These are phyloP conservation scores for Colletotrichum spaethianum DNA, from an alignment of 2,329 filamentous ascomycete genomes.

Conservation along the genomic window DNA sequence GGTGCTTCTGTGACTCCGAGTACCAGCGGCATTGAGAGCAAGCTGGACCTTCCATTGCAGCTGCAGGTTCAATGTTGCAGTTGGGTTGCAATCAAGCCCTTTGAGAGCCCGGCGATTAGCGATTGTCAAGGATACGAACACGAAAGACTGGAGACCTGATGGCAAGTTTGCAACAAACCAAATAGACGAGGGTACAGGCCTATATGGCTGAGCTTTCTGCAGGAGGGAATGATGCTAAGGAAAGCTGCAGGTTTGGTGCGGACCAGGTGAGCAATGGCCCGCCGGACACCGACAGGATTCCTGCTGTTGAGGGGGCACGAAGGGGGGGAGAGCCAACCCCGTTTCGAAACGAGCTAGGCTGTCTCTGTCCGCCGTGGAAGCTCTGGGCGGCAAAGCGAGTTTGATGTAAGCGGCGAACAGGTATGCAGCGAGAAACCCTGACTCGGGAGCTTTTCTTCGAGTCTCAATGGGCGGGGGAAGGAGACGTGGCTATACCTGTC, in stretches of 20 bases:
- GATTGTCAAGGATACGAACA: constrained; percentile 35
- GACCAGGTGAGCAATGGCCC: not conserved
- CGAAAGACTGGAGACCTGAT: constrained; percentile 22
- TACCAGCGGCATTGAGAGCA: not conserved
- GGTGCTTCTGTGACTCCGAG: not conserved
- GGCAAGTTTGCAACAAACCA: not conserved
- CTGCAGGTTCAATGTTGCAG: constrained; percentile 16
- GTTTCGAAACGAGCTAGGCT: constrained; percentile 36
- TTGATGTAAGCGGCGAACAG: not conserved
- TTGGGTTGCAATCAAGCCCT: constrained; percentile 21
- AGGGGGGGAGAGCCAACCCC: not conserved
- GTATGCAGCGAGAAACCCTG: constrained; percentile 6
- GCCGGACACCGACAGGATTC: constrained; percentile 32
- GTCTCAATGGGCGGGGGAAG: constrained; percentile 31
- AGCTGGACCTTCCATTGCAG: constrained; percentile 2
- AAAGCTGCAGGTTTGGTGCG: not conserved
- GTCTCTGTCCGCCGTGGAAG: not conserved
- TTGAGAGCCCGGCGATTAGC: constrained; percentile 10
- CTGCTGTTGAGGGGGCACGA: not conserved
- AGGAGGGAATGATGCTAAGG: not conserved
- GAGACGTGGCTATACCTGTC: constrained; percentile 12
- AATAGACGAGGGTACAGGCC: not conserved
- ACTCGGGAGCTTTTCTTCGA: constrained; percentile 21
- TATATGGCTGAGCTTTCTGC: not conserved
- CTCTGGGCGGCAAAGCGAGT: constrained; percentile 18